phyloP scores from a whole-genome alignment of 208 protist genomes.

The Endotrypanum monterogeii region DNA sequence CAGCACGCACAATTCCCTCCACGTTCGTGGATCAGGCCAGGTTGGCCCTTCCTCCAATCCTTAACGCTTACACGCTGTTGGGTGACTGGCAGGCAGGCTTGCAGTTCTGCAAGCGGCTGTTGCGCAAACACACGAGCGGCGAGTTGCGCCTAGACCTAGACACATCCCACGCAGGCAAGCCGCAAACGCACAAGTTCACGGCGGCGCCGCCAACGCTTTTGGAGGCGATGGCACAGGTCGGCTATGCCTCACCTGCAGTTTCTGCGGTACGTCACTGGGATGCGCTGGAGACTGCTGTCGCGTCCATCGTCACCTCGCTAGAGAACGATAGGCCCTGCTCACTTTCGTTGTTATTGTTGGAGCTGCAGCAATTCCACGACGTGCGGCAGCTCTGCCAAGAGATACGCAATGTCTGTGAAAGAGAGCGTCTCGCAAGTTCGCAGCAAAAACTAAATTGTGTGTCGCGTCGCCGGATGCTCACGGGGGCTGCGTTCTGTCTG shows the following conservation, averaged over 20 bases:
- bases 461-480: conserved; percentile 32
- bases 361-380: conserved; percentile 16
- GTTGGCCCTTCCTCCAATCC: conserved; percentile 12
- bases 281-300: conserved; percentile 2
- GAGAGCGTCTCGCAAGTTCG: not conserved
- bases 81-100: conserved; percentile 32
- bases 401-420: not conserved
- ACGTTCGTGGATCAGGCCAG: conserved; percentile 12
- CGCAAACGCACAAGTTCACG: conserved; percentile 11
- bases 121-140: conserved; percentile 20
- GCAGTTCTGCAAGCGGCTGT: conserved; percentile 27
- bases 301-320: not conserved
- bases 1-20: conserved; percentile 17
- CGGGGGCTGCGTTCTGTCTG: conserved; percentile 63
- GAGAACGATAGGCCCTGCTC: not conserved
- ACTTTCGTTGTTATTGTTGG: conserved; percentile 18
- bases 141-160: not conserved
- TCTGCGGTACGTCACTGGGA: conserved; percentile 19
- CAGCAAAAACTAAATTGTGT: conserved; percentile 7
- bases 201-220: conserved; percentile 15
- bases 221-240: conserved; percentile 34
- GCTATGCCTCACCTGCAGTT: conserved; percentile 16
- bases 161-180: not conserved
- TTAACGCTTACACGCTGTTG: conserved; percentile 31
- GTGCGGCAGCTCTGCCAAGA: conserved; percentile 26